Base-by-base conservation (phyloP, 345 rosid species). In the Euclidium syriacum region DNA sequence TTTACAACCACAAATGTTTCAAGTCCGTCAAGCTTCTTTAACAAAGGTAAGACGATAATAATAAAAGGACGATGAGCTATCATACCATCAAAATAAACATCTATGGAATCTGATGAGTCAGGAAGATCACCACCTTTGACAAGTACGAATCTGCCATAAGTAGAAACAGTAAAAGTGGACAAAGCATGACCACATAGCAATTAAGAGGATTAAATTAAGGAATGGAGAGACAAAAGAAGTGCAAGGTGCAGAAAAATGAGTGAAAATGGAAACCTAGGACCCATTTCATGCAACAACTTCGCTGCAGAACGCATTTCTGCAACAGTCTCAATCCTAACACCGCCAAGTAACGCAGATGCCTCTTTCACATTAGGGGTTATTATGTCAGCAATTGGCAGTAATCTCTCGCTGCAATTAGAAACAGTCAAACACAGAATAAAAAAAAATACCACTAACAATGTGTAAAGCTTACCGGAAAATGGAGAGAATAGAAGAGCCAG, bases 51-150 rank as follows among this genome's bases (percentile, higher is more conserved):
- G 15, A 7, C 19, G 12, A 14, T 8, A 55, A 29, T 49, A 42
- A 30, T 60, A 40, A 19, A 11, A 26, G 29, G 30, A 10, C 18
- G 1, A 7, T 27, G 10, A 29, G 36, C 25, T 49, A 52, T 36
- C 65, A 59, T 78, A 90, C 97, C 97, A 75, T 94, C 84, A 57
- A 80, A 87, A 66, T 80, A 75, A 69, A 90, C 78, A 74, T 94
- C 99, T 62, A 90, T 52, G n/a, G 97, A 96, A 71, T 94, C 97
- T 40, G 47, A 71, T 52, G 96, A 84, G 50, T 79, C 82, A 24
- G 91, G 96, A 34, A 94, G 96, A 68, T 94, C 90, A 41, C 99
- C 97, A 34, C 99, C 99, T 80, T 94, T 90, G 62, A 94, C 88
- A 70, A 90, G 90, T 22, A 94, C 96, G 9, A 66, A 81, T 78